phyloP scores from a whole-genome alignment of 75 land plant genomes.

The Pinus albicaulis region DNA sequence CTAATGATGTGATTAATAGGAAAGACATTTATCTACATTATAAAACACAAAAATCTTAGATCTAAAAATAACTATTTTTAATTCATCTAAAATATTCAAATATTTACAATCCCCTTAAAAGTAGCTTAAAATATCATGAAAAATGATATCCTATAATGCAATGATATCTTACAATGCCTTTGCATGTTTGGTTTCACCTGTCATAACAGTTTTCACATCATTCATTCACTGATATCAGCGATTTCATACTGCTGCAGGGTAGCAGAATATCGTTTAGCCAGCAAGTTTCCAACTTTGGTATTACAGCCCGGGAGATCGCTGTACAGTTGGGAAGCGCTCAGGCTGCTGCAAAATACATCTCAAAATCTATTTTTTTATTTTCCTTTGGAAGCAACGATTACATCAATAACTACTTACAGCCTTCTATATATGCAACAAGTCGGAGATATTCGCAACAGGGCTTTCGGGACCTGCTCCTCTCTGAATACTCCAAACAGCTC shows the following conservation, averaged over 20 bases:
- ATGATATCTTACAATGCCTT: too few relatives aligned
- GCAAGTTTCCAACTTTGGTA: constrained; percentile 58
- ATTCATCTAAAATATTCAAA: too few relatives aligned
- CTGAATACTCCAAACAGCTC: constrained; percentile 44
- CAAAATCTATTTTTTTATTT: constrained; percentile 48
- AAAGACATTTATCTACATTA: too few relatives aligned
- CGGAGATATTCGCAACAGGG: constrained; percentile 36
- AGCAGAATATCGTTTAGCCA: constrained; percentile 26
- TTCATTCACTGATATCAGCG: too few relatives aligned
- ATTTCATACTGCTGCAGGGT: constrained; percentile 14
- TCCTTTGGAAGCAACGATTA: constrained; percentile 82
- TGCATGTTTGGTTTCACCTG: too few relatives aligned
- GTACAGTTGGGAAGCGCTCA: constrained; percentile 10
- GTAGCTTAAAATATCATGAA: too few relatives aligned
- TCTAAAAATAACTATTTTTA: too few relatives aligned
- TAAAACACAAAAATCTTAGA: too few relatives aligned
- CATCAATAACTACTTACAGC: constrained; percentile 82
- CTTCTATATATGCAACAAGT: constrained; percentile 40
- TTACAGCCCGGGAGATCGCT: constrained; percentile 32
- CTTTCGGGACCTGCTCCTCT: constrained; percentile 54
- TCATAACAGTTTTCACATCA: too few relatives aligned
- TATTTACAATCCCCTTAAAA: too few relatives aligned
- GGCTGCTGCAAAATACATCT: constrained; percentile 29
- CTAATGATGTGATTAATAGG: too few relatives aligned
- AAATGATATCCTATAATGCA: too few relatives aligned